Evolutionary conservation across 2,329 filamentous ascomycete species (phyloP).

Genomic region (Didymella pomorum): DNA sequence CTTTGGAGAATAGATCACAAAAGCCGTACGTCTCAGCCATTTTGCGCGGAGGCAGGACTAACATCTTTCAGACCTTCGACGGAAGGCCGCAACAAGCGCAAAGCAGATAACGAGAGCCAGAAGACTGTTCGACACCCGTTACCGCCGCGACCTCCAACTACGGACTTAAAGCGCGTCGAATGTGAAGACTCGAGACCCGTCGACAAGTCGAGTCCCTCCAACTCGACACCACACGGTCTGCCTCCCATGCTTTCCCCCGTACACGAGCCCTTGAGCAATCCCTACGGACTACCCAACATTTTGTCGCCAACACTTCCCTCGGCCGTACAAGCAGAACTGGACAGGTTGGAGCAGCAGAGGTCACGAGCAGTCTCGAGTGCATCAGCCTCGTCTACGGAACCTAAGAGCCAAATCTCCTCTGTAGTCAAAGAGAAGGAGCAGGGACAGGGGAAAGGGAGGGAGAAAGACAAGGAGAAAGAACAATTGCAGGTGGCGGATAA

Average conservation of each 20-base stretch:
- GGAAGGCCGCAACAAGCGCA: conserved; percentile 28
- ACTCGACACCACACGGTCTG: conserved; percentile 49
- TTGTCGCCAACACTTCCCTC: conserved; percentile 67
- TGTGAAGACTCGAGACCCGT: conserved; percentile 48
- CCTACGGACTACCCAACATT: conserved; percentile 58
- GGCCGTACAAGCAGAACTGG: conserved; percentile 63
- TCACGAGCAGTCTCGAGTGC: conserved; percentile 47
- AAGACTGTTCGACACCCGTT: conserved; percentile 20
- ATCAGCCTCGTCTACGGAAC: conserved; percentile 47
- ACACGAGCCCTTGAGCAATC: conserved; percentile 52
- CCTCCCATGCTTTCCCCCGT: conserved; percentile 51
- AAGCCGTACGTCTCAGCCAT: conserved; percentile 30
- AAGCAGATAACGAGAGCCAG: conserved; percentile 27
- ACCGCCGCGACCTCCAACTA: conserved; percentile 23
- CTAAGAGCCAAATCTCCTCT: conserved; percentile 35
- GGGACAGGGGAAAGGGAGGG: conserved; percentile 12
- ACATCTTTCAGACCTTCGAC: conserved; percentile 30
- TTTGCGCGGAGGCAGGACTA: conserved; percentile 17
- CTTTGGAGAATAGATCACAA: conserved; percentile 22
- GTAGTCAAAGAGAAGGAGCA: conserved; percentile 24
- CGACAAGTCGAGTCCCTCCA: conserved; percentile 40
- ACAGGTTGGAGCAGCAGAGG: conserved; percentile 51
- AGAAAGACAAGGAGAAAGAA: background rate
- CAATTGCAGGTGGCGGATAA: conserved; percentile 30
- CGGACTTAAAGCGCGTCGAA: conserved; percentile 47